Evolutionary conservation across 805 yeast species (phyloP), one percentile per base, ranked within the genome.

Genomic region (Barnettozyma populi): DNA sequence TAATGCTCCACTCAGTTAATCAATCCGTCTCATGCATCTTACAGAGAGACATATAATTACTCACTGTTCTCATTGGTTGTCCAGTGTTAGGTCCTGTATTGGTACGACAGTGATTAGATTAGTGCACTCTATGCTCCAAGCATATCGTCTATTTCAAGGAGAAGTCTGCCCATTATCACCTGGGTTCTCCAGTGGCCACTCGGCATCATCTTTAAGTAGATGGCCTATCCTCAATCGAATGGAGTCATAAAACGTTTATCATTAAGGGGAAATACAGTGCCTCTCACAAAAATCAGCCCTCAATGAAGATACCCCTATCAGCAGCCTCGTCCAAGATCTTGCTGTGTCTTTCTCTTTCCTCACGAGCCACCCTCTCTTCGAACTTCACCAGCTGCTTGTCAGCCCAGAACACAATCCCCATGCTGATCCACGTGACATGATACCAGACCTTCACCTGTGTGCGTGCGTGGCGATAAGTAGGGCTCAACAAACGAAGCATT

Each of bases 261-360:
- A 11, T 29, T 8, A 29, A 29, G 16, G 3, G 13, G 13, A 4
- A 13, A 29, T 25, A 5, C 7, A 23, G 25, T 6, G 8, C 29
- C 6, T 10, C n/a, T 9, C 31, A 29, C n/a, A 3, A 29, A 16
- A 14, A 29, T 31, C 25, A 37, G 37, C 69, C 74, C 45, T 71
- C 74, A 36, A 71, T 47, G 43, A 68, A 71, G 16, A 70, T 59
- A 3, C 76, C 77, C 46, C 71, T 62, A 25, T 72, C 75, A 11
- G 76, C 76, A 24, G 75, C 76, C 35, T 70, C 72, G 48, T 71
- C 71, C 36, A 72, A 46, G 21, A 70, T 56, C 41, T 57, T 63
- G 34, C 58, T 59, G 50, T 74, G 63, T 53, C 71, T 63, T n/a
- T 49, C 50, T 37, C 57, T 48, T 47, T 72, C 72, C 19, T 65